Conservation (phyloP, 2,329 filamentous ascomycete species). For the Pezicula carpinea region DNA sequence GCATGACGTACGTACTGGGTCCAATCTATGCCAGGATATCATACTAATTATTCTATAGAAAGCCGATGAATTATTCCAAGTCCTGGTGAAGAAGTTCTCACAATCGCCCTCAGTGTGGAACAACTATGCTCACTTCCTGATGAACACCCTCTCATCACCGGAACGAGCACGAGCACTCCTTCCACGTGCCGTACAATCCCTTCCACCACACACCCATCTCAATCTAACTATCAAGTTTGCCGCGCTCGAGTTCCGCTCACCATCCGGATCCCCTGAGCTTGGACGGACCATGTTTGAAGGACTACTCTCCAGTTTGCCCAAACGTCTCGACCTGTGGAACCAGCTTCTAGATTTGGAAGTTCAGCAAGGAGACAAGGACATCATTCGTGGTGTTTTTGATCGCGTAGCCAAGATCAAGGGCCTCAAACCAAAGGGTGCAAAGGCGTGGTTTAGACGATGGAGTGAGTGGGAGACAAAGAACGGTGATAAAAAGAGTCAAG, state of each 20-base stretch:
- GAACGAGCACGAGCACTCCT: slow-evolving; percentile 76
- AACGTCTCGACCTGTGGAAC: slow-evolving; percentile 90
- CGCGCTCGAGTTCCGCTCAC: slow-evolving; percentile 82
- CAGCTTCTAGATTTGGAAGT: slow-evolving; percentile 84
- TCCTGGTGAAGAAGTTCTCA: slow-evolving; percentile 82
- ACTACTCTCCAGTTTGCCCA: slow-evolving; percentile 77
- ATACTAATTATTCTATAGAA: slow-evolving; percentile 49
- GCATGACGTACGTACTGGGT: slow-evolving; percentile 58
- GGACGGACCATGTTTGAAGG: slow-evolving; percentile 94
- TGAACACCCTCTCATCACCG: slow-evolving; percentile 65
- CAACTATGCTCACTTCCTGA: slow-evolving; percentile 92
- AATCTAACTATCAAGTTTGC: slow-evolving; percentile 83
- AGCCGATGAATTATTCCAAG: slow-evolving; percentile 83
- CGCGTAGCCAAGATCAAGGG: slow-evolving; percentile 64
- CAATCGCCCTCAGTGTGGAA: slow-evolving; percentile 78
- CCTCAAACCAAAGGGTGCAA: slow-evolving; percentile 77
- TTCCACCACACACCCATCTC: slow-evolving; percentile 61
- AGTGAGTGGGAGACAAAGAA: slow-evolving; percentile 77
- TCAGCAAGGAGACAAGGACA: slow-evolving; percentile 50
- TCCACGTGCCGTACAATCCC: slow-evolving; percentile 76
- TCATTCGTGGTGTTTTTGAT: slow-evolving; percentile 76
- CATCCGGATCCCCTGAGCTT: slow-evolving; percentile 79
- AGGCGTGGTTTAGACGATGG: slow-evolving; percentile 90
- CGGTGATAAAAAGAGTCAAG: slow-evolving; percentile 64
- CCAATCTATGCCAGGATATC: not conserved